Percentiles rank a stretch among this genome's conserved stretches.
phyloP scores from a whole-genome alignment of 192 early-diverging fungal species.

The Helicostylum pulchrum region DNA sequence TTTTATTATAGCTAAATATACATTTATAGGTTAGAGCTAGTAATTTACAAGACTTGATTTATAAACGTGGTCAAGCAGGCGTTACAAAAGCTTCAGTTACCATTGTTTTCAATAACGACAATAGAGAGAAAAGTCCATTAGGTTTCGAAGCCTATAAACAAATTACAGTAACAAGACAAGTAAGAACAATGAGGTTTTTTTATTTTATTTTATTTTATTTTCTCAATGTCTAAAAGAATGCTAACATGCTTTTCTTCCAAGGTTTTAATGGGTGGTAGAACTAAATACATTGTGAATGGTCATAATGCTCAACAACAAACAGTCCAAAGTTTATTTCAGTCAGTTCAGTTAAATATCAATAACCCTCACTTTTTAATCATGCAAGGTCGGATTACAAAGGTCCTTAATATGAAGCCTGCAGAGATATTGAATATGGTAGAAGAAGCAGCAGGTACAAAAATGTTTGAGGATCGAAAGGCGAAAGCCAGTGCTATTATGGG shows the following conservation, averaged over 20 bases:
- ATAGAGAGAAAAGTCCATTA: constrained; percentile 78
- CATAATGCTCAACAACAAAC: constrained; percentile 84
- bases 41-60: constrained; percentile 93
- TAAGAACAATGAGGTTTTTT: constrained; percentile 34
- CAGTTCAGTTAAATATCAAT: constrained; percentile 97
- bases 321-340: constrained; percentile 91
- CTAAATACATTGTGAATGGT: constrained; percentile 98
- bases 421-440: constrained; percentile 98
- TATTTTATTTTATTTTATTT: not conserved
- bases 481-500: constrained; percentile 91
- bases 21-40: constrained; percentile 74
- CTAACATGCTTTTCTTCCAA: constrained; percentile 20
- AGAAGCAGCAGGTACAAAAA: constrained; percentile 96
- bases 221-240: not conserved
- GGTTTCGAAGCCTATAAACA: constrained; percentile 83
- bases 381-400: constrained; percentile 99
- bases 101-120: constrained; percentile 92
- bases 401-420: constrained; percentile 98
- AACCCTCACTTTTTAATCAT: constrained; percentile 99
- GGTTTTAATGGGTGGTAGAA: constrained; percentile 85
- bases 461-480: constrained; percentile 98
- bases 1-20: not conserved
- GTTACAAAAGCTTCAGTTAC: constrained; percentile 97
- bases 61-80: constrained; percentile 98
- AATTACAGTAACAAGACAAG: constrained; percentile 95